Conservation (phyloP, 2,329 filamentous ascomycete genomes). For the Monosporascus sp. region DNA sequence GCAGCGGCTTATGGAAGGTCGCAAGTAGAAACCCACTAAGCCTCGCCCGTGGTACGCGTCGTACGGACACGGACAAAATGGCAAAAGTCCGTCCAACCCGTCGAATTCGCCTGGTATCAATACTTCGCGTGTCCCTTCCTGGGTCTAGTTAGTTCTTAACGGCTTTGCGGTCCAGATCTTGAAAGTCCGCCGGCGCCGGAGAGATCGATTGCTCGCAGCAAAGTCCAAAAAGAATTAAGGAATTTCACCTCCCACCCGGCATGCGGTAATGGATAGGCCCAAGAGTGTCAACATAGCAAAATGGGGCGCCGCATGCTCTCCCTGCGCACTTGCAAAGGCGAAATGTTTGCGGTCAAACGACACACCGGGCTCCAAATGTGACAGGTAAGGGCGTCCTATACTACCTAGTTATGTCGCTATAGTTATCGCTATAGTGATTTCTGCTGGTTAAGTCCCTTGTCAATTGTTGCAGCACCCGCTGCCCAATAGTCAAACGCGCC, state of each 20-base stretch:
- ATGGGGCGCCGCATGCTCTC: slow-evolving; percentile 47
- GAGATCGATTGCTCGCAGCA: not conserved
- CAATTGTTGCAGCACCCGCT: not conserved
- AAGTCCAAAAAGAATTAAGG: not conserved
- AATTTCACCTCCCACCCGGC: not conserved
- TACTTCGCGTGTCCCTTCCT: slow-evolving; percentile 3
- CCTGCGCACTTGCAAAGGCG: slow-evolving; percentile 45
- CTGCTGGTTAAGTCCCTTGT: not conserved
- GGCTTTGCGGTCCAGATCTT: slow-evolving; percentile 9
- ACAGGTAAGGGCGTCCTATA: slow-evolving; percentile 23
- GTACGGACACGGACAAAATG: slow-evolving; percentile 13
- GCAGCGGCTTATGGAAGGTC: not conserved
- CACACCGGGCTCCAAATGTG: slow-evolving; percentile 36
- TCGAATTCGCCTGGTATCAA: not conserved
- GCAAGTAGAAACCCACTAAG: not conserved
- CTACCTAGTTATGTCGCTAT: not conserved
- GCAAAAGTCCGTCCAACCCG: slow-evolving; percentile 10
- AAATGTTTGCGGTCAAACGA: slow-evolving; percentile 43
- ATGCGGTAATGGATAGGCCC: slow-evolving; percentile 15
- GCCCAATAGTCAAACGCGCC: not conserved
- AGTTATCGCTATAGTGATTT: not conserved
- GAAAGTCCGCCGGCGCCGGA: slow-evolving; percentile 19
- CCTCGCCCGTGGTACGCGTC: not conserved
- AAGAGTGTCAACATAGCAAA: slow-evolving; percentile 23
- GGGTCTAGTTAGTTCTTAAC: slow-evolving; percentile 1